Evolutionary conservation across 2,329 filamentous ascomycete species (phyloP).

Genomic region (Sphaerostilbella broomeana): DNA sequence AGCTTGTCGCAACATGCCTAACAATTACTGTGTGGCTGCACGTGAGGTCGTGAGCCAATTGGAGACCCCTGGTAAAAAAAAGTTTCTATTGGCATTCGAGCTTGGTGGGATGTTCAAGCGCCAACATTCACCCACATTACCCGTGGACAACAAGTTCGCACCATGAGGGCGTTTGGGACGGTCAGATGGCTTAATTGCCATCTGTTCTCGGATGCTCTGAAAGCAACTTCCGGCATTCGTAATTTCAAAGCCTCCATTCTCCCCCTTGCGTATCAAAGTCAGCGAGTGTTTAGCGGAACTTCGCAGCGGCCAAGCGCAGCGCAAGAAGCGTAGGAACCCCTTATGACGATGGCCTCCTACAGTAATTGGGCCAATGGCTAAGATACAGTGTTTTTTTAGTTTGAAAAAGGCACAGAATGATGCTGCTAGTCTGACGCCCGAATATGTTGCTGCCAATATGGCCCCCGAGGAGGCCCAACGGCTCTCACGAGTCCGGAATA

Average conservation of each 20-base stretch:
- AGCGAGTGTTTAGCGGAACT: conserved; percentile 31
- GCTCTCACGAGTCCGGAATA: conserved; percentile 81
- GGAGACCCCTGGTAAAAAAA: conserved; percentile 20
- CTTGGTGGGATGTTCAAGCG: conserved; percentile 8
- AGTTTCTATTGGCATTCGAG: conserved; percentile 15
- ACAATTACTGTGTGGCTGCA: no score
- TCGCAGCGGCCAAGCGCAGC: conserved; percentile 27
- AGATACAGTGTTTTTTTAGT: conserved; percentile 17
- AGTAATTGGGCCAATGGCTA: no score
- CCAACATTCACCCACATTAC: conserved; percentile 11
- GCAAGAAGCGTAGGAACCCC: conserved; percentile 34
- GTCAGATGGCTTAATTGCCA: conserved; percentile 37
- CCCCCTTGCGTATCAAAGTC: conserved; percentile 19
- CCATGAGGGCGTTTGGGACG: conserved; percentile 34
- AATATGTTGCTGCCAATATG: conserved; percentile 69
- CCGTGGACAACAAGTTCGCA: conserved; percentile 17
- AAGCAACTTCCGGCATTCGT: conserved; percentile 22
- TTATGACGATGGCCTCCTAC: no score
- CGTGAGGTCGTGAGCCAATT: conserved; percentile 18
- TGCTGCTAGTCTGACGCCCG: conserved; percentile 45
- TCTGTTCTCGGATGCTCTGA: conserved; percentile 27
- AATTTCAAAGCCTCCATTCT: conserved; percentile 22
- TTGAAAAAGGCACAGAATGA: conserved; percentile 50
- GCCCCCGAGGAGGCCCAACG: conserved; percentile 71
- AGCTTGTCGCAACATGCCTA: no score